Base-by-base conservation (phyloP, 257 asterid species). In the Cinchona pubescens region DNA sequence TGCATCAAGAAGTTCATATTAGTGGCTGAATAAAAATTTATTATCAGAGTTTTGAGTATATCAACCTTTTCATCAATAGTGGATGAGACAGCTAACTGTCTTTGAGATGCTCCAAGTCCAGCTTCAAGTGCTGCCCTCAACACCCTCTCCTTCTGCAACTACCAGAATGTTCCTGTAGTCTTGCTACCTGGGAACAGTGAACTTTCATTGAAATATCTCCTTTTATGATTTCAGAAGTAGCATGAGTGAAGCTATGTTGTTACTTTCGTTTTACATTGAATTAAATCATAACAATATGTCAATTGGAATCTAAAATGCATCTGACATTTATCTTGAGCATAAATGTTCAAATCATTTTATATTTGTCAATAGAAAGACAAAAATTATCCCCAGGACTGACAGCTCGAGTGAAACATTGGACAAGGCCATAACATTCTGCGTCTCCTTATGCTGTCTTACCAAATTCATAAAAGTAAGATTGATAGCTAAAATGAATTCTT, bases 141-240 rank as follows among this genome's bases (percentile, higher is more conserved):
- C 74, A 89, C 96, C 78, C 73, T 85, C 81, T 95, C 97, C 85
- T 87, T 90, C 76, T 90, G 88, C 78, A 95, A 81, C 84, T 88
- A n/a, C n/a, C n/a, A n/a, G n/a, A n/a, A n/a, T n/a, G 92, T 73
- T 83, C 93, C 75, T 85, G 86, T 58, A 95, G 87, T 76, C 90
- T 87, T 81, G 87, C 83, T 75, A 92, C 96, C 99, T 95, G 85
- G 16, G 38, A 78, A 70, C 59, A 51, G 55, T 63, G 68, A 73
- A 81, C 72, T 34, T 27, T 62, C 67, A 49, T 30, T 21, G 18
- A 29, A 32, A 72, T 6, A 3, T 32, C 23, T 38, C 14, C 27
- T n/a, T 40, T 35, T 35, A 64, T 29, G n/a, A 11, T 30, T 77
- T 71, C 11, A 18, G 67, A 35, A 5, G 30, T 49, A 63, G n/a